These are phyloP conservation scores for Fomitopsis schrenkii DNA, from an alignment of 1,284 basidiomycete species.

Conservation along the genomic window DNA sequence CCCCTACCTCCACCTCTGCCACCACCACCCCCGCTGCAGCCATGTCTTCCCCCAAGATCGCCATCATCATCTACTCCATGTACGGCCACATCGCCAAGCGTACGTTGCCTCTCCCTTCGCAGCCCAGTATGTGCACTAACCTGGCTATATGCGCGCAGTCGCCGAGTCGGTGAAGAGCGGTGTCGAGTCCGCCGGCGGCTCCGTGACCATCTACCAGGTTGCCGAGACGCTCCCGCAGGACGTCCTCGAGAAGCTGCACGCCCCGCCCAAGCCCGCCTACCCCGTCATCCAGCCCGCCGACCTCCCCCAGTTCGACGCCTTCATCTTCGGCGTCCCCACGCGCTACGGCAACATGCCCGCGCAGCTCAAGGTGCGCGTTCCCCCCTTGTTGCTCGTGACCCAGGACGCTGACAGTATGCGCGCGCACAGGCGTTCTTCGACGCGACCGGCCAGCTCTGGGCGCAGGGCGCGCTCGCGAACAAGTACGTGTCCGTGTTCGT, in stretches of 20 bases:
- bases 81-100: slow-evolving; percentile 77
- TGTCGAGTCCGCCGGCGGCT: slow-evolving; percentile 67
- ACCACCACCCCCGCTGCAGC: slow-evolving; percentile 12
- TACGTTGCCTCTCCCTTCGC: slow-evolving; percentile 32
- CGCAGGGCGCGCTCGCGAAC: slow-evolving; percentile 63
- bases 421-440: slow-evolving; percentile 71
- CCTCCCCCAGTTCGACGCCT: slow-evolving; percentile 65
- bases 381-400: not conserved
- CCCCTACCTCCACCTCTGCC: slow-evolving; percentile 10
- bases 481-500: slow-evolving; percentile 81
- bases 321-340: slow-evolving; percentile 77
- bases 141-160: slow-evolving; percentile 39
- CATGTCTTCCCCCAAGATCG: slow-evolving; percentile 54
- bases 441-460: slow-evolving; percentile 77
- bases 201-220: slow-evolving; percentile 75
- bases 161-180: slow-evolving; percentile 78
- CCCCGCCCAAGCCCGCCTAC: slow-evolving; percentile 68
- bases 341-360: slow-evolving; percentile 69
- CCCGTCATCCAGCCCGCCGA: slow-evolving; percentile 67
- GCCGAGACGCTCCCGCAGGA: slow-evolving; percentile 84
- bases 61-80: slow-evolving; percentile 80
- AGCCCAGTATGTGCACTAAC: not conserved
- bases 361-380: slow-evolving; percentile 58
- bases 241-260: slow-evolving; percentile 75
- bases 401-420: not conserved